Percentiles rank a stretch among this genome's conserved stretches.
These are phyloP conservation scores for Botrytis medusae DNA, from an alignment of 2,329 filamentous ascomycete genomes.

Conservation along the genomic window DNA sequence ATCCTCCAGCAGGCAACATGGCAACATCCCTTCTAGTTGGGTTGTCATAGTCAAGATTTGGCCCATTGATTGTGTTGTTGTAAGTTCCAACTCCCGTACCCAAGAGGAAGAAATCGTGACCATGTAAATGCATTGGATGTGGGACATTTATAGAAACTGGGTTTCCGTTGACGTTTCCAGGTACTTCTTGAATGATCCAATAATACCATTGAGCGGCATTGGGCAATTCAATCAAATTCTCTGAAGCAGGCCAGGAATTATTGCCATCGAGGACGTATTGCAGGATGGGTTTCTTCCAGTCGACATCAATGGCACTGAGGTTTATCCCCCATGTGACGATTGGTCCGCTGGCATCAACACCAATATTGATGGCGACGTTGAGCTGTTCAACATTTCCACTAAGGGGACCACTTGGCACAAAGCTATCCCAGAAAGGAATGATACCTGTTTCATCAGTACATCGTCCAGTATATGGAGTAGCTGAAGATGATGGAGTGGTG, in stretches of 20 bases:
- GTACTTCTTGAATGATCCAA: conserved; percentile 26
- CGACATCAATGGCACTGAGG: conserved; percentile 39
- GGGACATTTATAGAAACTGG: conserved; percentile 25
- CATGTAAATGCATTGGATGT: conserved; percentile 48
- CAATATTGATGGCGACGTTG: conserved; percentile 20
- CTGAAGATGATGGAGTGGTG: conserved; percentile 18
- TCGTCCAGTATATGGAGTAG: conserved; percentile 17
- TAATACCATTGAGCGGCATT: conserved; percentile 25
- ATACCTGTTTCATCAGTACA: conserved; percentile 21
- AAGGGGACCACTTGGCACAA: conserved; percentile 17
- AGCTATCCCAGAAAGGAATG: conserved; percentile 22
- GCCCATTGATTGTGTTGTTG: conserved; percentile 11
- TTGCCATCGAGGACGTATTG: conserved; percentile 39
- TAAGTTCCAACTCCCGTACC: conserved; percentile 32
- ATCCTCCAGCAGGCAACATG: conserved; percentile 41
- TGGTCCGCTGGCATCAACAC: conserved; percentile 18
- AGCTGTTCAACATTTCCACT: conserved; percentile 4
- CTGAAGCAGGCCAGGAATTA: conserved; percentile 23
- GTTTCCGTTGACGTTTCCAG: background rate
- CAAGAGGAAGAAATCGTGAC: conserved; percentile 46
- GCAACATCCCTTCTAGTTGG: conserved; percentile 52
- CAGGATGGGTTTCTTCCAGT: conserved; percentile 46
- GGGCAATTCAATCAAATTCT: conserved; percentile 25
- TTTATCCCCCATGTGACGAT: conserved; percentile 24
- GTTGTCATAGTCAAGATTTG: conserved; percentile 39